These are phyloP conservation scores for Sequoia sempervirens DNA, from an alignment of 75 land plant species.

Conservation along the genomic window DNA sequence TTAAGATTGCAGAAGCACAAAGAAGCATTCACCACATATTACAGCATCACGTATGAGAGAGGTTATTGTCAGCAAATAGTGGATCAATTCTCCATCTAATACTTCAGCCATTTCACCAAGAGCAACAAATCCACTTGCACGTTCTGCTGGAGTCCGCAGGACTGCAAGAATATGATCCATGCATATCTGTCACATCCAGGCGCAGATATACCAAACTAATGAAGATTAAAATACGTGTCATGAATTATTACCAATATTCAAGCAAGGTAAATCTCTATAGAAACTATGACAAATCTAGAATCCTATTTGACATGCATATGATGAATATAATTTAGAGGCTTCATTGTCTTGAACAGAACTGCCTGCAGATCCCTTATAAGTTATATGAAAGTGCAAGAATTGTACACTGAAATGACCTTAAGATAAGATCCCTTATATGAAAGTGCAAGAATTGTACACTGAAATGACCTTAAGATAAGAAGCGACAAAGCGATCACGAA, in stretches of 20 bases:
- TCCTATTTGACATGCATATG: neutral
- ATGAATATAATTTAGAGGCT: neutral
- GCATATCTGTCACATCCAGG: conserved; percentile 61
- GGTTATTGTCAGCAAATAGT: conserved; percentile 85
- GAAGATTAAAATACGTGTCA: neutral
- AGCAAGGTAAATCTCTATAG: neutral
- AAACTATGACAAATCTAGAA: neutral
- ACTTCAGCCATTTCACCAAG: conserved; percentile 99
- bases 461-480: conserved; percentile 81
- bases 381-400: too few relatives aligned
- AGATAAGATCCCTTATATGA: too few relatives aligned
- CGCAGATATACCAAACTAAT: neutral
- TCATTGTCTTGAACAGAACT: neutral
- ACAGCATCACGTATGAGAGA: conserved; percentile 89
- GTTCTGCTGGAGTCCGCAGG: conserved; percentile 76
- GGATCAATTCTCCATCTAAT: conserved; percentile 75
- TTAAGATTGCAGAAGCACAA: neutral
- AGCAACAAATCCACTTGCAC: conserved; percentile 94
- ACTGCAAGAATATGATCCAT: conserved; percentile 97
- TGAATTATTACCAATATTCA: conserved; percentile 1
- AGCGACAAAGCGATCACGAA: conserved; percentile 95
- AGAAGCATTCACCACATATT: conserved; percentile 10
- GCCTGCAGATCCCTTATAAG: neutral
- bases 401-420: too few relatives aligned
- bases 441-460: neutral